phyloP scores from a whole-genome alignment of 495 filamentous ascomycete species.

The Xylaria acuta region DNA sequence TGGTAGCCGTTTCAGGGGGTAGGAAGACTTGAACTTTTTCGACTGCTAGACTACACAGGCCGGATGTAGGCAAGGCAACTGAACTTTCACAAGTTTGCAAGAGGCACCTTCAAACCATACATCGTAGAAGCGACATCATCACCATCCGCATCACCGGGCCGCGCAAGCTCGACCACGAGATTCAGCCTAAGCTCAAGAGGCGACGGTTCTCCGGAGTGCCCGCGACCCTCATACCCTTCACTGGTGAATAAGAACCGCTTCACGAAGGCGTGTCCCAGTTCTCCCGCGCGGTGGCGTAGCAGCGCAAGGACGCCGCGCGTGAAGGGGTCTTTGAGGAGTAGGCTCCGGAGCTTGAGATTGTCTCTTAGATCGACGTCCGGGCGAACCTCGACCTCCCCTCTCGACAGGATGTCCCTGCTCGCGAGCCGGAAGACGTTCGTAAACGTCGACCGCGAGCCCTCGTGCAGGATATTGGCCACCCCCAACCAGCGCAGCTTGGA shows the following conservation, averaged over 20 bases:
- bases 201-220: background rate
- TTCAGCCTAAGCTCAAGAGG: background rate
- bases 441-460: background rate
- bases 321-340: constrained; percentile 2
- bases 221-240: background rate
- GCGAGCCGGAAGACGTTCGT: background rate
- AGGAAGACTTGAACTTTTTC: background rate
- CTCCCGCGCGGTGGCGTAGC: background rate
- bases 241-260: constrained; percentile 9
- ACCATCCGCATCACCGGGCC: background rate
- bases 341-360: background rate
- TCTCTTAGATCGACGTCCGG: background rate
- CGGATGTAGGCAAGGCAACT: background rate
- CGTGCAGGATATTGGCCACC: constrained; percentile 8
- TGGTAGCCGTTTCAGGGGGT: background rate
- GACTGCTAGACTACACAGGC: background rate
- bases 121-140: background rate
- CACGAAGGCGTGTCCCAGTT: background rate
- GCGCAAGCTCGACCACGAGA: constrained; percentile 10
- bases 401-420: background rate
- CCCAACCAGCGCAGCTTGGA: constrained; percentile 3
- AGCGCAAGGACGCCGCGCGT: constrained; percentile 9
- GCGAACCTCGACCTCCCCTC: background rate
- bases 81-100: background rate
- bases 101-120: background rate